Evolutionary conservation across 371 early-diverging fungal species (phyloP).

Genomic region (Haplosporangium sp.): DNA sequence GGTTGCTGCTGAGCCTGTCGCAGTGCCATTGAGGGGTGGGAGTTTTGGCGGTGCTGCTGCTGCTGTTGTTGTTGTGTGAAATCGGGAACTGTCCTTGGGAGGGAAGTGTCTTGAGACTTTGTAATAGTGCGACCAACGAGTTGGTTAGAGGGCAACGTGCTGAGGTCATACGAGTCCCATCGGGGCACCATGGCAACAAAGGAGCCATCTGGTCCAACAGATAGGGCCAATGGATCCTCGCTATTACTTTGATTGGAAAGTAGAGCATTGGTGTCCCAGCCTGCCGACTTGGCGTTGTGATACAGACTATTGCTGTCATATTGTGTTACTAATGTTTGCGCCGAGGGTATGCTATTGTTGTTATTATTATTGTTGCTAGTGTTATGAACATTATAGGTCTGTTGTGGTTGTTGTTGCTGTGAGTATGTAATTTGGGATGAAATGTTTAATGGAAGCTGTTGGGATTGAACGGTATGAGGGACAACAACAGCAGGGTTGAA

Average conservation of each 20-base stretch:
- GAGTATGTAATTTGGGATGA: not conserved
- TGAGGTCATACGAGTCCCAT: slow-evolving; percentile 42
- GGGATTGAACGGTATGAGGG: not conserved
- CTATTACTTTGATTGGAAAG: slow-evolving; percentile 18
- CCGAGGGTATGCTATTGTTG: slow-evolving; percentile 1
- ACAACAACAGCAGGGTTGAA: not conserved
- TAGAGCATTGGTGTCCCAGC: slow-evolving; percentile 22
- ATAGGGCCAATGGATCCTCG: slow-evolving; percentile 26
- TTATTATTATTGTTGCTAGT: slow-evolving; percentile 3
- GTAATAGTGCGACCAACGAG: slow-evolving; percentile 8
- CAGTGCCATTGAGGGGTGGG: slow-evolving; percentile 14
- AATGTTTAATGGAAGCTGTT: slow-evolving; percentile 6
- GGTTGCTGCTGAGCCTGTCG: slow-evolving; percentile 4
- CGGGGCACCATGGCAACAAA: slow-evolving; percentile 30
- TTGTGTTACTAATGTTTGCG: slow-evolving; percentile 6
- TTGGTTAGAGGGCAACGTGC: slow-evolving; percentile 20
- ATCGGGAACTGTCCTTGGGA: slow-evolving; percentile 18
- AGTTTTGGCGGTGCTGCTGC: slow-evolving; percentile 15
- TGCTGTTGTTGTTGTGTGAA: slow-evolving; percentile 15
- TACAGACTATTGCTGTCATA: slow-evolving; percentile 1
- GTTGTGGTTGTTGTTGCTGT: not conserved
- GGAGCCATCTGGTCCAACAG: slow-evolving; percentile 31
- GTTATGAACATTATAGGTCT: not conserved
- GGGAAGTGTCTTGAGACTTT: slow-evolving; percentile 2
- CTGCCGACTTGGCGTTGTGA: slow-evolving; percentile 5